phyloP scores from a whole-genome alignment of 2,329 filamentous ascomycete genomes.

The Onygenales sp. region DNA sequence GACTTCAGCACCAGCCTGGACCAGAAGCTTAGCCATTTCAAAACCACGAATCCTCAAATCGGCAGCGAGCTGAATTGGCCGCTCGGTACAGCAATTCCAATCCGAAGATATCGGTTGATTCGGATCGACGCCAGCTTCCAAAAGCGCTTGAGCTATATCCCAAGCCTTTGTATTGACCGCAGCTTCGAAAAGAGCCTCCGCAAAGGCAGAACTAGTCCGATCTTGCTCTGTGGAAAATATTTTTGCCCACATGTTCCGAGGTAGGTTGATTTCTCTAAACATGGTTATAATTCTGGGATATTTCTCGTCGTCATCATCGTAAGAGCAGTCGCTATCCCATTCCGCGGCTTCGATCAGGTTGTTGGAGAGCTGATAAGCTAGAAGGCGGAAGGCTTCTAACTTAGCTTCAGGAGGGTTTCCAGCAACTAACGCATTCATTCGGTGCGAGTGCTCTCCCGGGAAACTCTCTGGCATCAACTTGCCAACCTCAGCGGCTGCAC shows the following conservation, averaged over 20 bases:
- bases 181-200: constrained; percentile 1
- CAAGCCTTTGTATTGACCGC: neutral
- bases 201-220: neutral
- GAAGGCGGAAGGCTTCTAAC: neutral
- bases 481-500: neutral
- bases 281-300: neutral
- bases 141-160: neutral
- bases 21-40: neutral
- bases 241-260: neutral
- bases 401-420: neutral
- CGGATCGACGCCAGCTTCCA: neutral
- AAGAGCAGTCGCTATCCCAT: neutral
- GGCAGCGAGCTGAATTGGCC: neutral
- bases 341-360: neutral
- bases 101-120: neutral
- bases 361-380: neutral
- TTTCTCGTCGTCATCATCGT: neutral
- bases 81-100: neutral
- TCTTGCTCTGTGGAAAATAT: neutral
- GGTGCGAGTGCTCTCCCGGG: neutral
- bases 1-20: neutral
- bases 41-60: neutral
- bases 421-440: neutral
- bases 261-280: neutral
- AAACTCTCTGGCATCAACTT: neutral